Evolutionary conservation across 2,329 filamentous ascomycete species (phyloP), one percentile per base, ranked within the genome.

Genomic region (Ilyonectria mors-panacis): DNA sequence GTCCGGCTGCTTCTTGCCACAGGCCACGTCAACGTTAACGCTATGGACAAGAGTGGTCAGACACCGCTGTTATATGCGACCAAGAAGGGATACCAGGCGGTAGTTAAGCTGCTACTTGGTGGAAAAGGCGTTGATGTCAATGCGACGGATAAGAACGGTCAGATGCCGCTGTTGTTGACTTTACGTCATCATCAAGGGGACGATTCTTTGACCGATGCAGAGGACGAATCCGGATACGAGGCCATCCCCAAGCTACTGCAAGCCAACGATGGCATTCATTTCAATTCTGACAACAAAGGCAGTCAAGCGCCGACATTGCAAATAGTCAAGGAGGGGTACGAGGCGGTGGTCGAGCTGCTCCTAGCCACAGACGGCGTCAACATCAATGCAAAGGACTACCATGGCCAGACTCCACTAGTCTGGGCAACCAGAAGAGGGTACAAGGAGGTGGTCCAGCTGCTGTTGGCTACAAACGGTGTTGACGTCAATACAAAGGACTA

Each of bases 51-150:
- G 2, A 23, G 19, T 23, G 62, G 55, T 13, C 21, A 37, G 15
- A 53, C 62, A 12, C 15, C 62, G 9, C 21, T 65, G n/a, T 54
- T 33, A 35, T 30, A 15, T 17, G 55, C 62, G 15, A 47, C 55
- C 21, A 21, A 33, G 10, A 35, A 33, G 1, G 62, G 62, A 17
- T 5, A 55, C 17, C 8, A 19, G 2, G 48, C n/a, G 1, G 28
- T 55, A 3, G 48, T 45, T 2, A 4, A 55, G n/a, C 7, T 54
- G 7, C 28, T 61, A 10, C 47, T 61, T 12, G 23, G 10, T 15
- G n/a, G 13, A 17, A 21, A 26, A 2, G 21, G 33, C 3, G 48
- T 37, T 23, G 28, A 56, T 6, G 26, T 56, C 30, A 50, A 42
- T 21, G 21, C 9, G 3, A 30, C 21, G 10, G 60, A 63, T 10